Evolutionary conservation across 306 rosid genomes (phyloP), one percentile per base, ranked within the genome.

Genomic region (Calophaca sinica): DNA sequence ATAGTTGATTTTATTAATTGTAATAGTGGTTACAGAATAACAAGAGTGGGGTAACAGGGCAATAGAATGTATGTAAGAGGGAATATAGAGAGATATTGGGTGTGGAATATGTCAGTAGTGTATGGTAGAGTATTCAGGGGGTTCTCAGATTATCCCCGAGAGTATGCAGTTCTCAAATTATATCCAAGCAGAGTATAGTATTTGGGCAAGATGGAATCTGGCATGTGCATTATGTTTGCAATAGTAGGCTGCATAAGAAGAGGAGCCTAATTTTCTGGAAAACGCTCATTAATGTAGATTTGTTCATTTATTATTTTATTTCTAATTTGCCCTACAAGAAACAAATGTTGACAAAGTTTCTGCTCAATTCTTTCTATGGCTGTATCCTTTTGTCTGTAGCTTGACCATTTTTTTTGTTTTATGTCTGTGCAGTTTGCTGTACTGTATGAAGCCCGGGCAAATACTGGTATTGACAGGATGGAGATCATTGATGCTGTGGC

Each of bases 401-500:
- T 82, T 83, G 58, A 39, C 41, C 36, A 3, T 31, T 11, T 59
- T 41, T 38, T 14, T 36, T 52, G 26, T 20, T 20, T 20, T 20
- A 20, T 52, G 28, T 58, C 4, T 63, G 62, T 78, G 81, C 90
- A 94, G 99, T 94, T 92, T 86, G 96, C 97, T 5, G 99, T 92
- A 44, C 61, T 90, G 68, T 94, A 92, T 81, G 97, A 88, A 80
- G 96, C 99, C 70, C 96, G 99, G 53, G 91, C 97, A 73, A 94
- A 92, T 81, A 85, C 88, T 36, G 99, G 99, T 11, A 73, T 92
- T 81, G 96, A 94, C 85, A 82, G 96, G 83, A 88, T 88, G 94
- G 90, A 92, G 78, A 94, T 92, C 52, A 94, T 94, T 6, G 76
- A 92, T 68, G 87, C 93, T 7, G 96, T 92, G 57, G 99, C 99